phyloP scores from a whole-genome alignment of 2,329 filamentous ascomycete genomes.

The Bisporella sp. region DNA sequence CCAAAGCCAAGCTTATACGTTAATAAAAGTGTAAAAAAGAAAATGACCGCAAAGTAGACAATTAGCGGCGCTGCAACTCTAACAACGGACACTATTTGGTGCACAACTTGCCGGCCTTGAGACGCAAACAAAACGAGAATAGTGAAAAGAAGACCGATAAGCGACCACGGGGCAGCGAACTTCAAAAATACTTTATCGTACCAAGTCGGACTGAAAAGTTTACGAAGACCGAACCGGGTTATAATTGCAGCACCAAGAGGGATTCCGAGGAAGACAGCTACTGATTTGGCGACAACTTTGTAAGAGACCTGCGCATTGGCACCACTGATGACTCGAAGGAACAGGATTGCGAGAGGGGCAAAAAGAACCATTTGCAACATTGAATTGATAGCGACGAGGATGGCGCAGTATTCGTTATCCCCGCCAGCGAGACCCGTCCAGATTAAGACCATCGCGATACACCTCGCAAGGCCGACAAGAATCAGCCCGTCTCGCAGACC shows the following conservation, averaged over 20 bases:
- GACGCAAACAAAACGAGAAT: conserved; percentile 81
- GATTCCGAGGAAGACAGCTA: conserved; percentile 80
- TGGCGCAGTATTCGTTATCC: conserved; percentile 75
- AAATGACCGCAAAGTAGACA: conserved; percentile 74
- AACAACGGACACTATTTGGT: conserved; percentile 77
- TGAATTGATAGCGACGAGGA: conserved; percentile 70
- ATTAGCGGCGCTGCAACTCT: conserved; percentile 74
- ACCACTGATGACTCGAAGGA: conserved; percentile 61
- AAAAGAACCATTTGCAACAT: conserved; percentile 69
- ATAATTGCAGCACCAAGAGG: conserved; percentile 74
- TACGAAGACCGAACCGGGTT: conserved; percentile 58
- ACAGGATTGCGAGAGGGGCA: conserved; percentile 57
- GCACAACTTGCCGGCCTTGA: conserved; percentile 68
- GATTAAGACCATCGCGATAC: conserved; percentile 80
- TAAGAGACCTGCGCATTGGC: conserved; percentile 46
- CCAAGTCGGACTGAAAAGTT: conserved; percentile 45
- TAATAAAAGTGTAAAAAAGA: conserved; percentile 59
- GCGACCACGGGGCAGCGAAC: conserved; percentile 63
- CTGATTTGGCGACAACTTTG: conserved; percentile 65
- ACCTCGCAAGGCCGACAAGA: conserved; percentile 75
- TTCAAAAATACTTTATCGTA: conserved; percentile 67
- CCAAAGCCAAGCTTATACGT: conserved; percentile 63
- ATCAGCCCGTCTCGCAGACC: conserved; percentile 62
- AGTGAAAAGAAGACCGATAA: conserved; percentile 80
- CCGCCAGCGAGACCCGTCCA: conserved; percentile 76